phyloP scores from a whole-genome alignment of 2,329 filamentous ascomycete genomes.

The Botrytis fragariae region DNA sequence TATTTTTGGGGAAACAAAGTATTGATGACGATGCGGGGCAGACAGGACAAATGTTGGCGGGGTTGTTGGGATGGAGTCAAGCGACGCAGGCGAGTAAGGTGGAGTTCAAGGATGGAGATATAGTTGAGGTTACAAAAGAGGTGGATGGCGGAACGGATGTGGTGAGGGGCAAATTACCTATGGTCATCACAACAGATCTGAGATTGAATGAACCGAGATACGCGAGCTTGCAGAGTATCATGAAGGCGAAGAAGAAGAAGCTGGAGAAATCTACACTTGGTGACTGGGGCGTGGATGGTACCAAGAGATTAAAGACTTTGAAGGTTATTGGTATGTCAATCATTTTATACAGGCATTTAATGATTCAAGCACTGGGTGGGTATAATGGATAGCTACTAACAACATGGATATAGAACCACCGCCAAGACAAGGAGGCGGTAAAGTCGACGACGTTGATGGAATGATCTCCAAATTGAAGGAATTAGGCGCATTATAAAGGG shows the following conservation, averaged over 20 bases:
- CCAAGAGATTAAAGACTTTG: constrained; percentile 78
- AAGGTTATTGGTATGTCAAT: constrained; percentile 73
- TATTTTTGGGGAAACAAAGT: constrained; percentile 94
- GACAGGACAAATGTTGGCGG: constrained; percentile 97
- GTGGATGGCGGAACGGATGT: constrained; percentile 96
- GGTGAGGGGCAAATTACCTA: constrained; percentile 76
- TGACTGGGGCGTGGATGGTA: constrained; percentile 76
- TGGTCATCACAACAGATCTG: constrained; percentile 94
- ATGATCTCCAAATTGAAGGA: constrained; percentile 93
- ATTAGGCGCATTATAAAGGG: constrained; percentile 63
- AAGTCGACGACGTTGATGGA: constrained; percentile 97
- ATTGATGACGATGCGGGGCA: constrained; percentile 96
- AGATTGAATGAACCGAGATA: constrained; percentile 93
- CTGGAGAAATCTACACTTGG: constrained; percentile 84
- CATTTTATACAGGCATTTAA: background rate
- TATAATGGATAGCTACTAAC: background rate
- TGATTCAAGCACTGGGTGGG: background rate
- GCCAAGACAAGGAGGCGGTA: constrained; percentile 84
- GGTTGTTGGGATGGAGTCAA: constrained; percentile 87
- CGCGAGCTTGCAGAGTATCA: constrained; percentile 94
- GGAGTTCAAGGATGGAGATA: constrained; percentile 65
- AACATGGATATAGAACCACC: constrained; percentile 65
- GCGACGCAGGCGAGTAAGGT: constrained; percentile 91
- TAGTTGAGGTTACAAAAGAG: constrained; percentile 78
- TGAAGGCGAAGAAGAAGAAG: constrained; percentile 99